Conservation (phyloP, 2,329 filamentous ascomycete genomes). For the Albophoma yamanashiensis region DNA sequence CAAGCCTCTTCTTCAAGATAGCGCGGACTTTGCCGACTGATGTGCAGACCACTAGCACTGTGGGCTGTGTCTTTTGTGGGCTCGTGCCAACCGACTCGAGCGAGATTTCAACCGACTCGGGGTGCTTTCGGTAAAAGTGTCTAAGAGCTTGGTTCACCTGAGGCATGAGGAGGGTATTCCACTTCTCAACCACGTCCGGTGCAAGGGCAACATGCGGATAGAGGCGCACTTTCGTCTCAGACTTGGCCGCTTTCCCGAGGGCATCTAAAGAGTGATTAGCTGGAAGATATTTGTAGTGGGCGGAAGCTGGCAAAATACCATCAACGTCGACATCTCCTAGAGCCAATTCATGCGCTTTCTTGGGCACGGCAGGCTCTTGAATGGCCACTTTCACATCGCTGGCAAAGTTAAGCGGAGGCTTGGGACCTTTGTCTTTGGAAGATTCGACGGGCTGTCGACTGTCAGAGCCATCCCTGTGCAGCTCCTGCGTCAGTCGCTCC, state of each 20-base stretch:
- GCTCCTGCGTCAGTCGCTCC: constrained; percentile 38
- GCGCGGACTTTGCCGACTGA: constrained; percentile 63
- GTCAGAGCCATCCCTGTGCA: constrained; percentile 16
- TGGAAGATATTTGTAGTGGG: background rate
- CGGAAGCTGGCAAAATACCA: constrained; percentile 4
- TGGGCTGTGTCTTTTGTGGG: constrained; percentile 54
- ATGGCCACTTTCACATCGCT: constrained; percentile 1
- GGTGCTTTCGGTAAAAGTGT: constrained; percentile 60
- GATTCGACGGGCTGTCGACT: background rate
- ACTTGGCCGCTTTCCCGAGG: constrained; percentile 9
- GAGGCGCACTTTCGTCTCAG: constrained; percentile 37
- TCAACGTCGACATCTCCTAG: constrained; percentile 1
- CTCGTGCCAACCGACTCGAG: constrained; percentile 65
- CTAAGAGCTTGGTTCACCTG: constrained; percentile 62
- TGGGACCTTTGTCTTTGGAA: background rate
- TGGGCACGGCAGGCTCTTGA: background rate
- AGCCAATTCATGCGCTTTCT: background rate
- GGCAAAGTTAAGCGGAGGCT: background rate
- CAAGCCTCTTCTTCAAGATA: constrained; percentile 59
- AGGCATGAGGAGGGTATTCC: constrained; percentile 61
- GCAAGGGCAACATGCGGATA: constrained; percentile 50
- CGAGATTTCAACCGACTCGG: constrained; percentile 69
- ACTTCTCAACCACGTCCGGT: constrained; percentile 54
- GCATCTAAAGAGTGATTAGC: constrained; percentile 9
- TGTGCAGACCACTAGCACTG: constrained; percentile 66